Evolutionary conservation across 106 monocot species (phyloP), one percentile per base, ranked within the genome.

Genomic region (Amphibolis antarctica): DNA sequence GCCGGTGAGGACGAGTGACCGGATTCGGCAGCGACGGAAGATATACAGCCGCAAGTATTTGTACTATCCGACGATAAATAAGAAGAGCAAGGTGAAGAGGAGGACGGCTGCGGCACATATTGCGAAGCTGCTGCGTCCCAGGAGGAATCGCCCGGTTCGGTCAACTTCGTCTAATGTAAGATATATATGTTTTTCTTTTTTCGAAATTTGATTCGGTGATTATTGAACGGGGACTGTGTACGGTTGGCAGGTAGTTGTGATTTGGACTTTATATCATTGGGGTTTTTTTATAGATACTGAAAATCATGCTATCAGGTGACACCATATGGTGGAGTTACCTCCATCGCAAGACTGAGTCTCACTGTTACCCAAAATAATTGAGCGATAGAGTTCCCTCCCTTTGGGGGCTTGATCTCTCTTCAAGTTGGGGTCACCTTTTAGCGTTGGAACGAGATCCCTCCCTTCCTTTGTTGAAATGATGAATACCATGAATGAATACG

Each of bases 31-130:
- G 66, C 80, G 84, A 52, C 77, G 76, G 31, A 91, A 82, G 78
- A 22, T 78, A 12, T 86, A 60, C 53, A 80, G 72, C 18, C 60
- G 72, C 24, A 28, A 64, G 10, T 84, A 59, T 58, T 26, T 80
- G 28, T 87, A 85, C 59, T 98, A 82, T 67, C 84, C 84, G 23
- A 60, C 45, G 45, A 80, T 87, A 12, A 59, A 80, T 22, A 82
- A 84, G 80, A 90, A 82, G 80, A 71, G 58, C 44, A 96, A 96
- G 78, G 62, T 80, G 2, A 87, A 90, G 74, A 85, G 57, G 69
- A 73, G 86, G 69, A 80, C 90, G 19, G 82, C 84, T 1, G 90
- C 86, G 17, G 76, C 90, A 0, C 84, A 80, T 76, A 90, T 98
- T 63, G 90, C 80, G 4, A 98, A 98, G 74, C 75, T 87, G 11